Percentiles rank a stretch among this genome's conserved stretches.
These are phyloP conservation scores for Metschnikowia koreensis DNA, from an alignment of 805 yeast genomes.

Conservation along the genomic window DNA sequence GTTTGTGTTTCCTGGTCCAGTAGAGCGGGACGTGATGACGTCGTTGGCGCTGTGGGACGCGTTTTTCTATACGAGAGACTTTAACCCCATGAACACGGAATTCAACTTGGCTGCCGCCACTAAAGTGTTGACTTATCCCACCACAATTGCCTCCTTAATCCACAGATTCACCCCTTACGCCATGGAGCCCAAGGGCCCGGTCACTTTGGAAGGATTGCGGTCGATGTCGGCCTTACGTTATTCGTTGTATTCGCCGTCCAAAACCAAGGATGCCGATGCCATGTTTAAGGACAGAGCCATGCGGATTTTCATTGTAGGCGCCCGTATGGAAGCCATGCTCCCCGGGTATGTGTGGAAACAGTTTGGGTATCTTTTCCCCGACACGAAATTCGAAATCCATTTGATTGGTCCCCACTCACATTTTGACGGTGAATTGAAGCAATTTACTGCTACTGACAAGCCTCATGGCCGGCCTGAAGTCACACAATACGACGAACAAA, in stretches of 20 bases:
- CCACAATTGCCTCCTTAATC: slow-evolving; percentile 79
- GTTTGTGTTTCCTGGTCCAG: slow-evolving; percentile 85
- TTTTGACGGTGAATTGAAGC: slow-evolving; percentile 66
- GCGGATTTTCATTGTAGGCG: slow-evolving; percentile 85
- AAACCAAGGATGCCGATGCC: slow-evolving; percentile 47
- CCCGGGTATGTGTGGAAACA: slow-evolving; percentile 98
- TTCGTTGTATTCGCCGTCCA: slow-evolving; percentile 70
- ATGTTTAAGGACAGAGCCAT: slow-evolving; percentile 80
- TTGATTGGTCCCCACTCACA: slow-evolving; percentile 92
- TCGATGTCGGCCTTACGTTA: slow-evolving; percentile 90
- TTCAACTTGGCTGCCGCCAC: slow-evolving; percentile 94
- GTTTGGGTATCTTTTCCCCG: slow-evolving; percentile 80
- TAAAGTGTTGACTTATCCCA: slow-evolving; percentile 89
- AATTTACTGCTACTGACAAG: slow-evolving; percentile 52
- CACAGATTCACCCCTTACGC: slow-evolving; percentile 86
- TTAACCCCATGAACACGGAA: slow-evolving; percentile 94
- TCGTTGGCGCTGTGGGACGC: slow-evolving; percentile 90
- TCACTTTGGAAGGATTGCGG: slow-evolving; percentile 89
- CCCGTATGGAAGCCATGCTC: slow-evolving; percentile 88
- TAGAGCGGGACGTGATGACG: slow-evolving; percentile 69
- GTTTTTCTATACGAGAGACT: slow-evolving; percentile 87
- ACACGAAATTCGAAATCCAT: slow-evolving; percentile 77
- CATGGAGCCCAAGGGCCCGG: slow-evolving; percentile 78
- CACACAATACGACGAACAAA: slow-evolving; percentile 68
- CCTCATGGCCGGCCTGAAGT: slow-evolving; percentile 61